Conservation (phyloP, 768 basidiomycete genomes). For the Rhodosporidiobolus odoratus region DNA sequence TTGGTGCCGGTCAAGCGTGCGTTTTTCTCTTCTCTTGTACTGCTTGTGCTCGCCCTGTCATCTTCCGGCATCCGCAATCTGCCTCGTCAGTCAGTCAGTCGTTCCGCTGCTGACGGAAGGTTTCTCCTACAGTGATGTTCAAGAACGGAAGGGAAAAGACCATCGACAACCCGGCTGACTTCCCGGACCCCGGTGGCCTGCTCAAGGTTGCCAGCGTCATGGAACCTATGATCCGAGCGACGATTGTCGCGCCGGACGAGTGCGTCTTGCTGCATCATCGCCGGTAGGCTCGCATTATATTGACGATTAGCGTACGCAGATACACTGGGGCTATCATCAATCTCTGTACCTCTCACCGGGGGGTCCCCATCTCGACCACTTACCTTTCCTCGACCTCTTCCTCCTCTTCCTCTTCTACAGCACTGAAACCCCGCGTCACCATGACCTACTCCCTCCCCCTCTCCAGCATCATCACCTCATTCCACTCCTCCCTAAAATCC, state of each 20-base stretch:
- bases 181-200: conserved; percentile 72
- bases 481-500: conserved; percentile 91
- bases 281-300: neutral
- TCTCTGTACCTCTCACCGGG: conserved; percentile 60
- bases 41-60: neutral
- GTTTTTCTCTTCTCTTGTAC: conserved; percentile 11
- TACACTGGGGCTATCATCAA: conserved; percentile 97
- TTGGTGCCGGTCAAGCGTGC: conserved; percentile 87
- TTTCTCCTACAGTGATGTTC: conserved; percentile 68
- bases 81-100: neutral
- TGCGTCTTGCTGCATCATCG: conserved; percentile 44
- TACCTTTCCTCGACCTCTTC: neutral
- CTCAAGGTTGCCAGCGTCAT: conserved; percentile 64
- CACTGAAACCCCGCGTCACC: conserved; percentile 51
- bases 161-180: conserved; percentile 91
- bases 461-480: conserved; percentile 87
- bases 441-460: conserved; percentile 79
- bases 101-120: neutral
- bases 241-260: conserved; percentile 90
- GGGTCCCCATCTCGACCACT: conserved; percentile 17
- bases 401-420: neutral
- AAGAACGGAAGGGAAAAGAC: conserved; percentile 57
- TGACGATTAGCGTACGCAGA: neutral
- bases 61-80: no score
- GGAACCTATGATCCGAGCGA: conserved; percentile 88